Evolutionary conservation across 1,284 basidiomycete genomes (phyloP).

Genomic region (Pascua sp.): DNA sequence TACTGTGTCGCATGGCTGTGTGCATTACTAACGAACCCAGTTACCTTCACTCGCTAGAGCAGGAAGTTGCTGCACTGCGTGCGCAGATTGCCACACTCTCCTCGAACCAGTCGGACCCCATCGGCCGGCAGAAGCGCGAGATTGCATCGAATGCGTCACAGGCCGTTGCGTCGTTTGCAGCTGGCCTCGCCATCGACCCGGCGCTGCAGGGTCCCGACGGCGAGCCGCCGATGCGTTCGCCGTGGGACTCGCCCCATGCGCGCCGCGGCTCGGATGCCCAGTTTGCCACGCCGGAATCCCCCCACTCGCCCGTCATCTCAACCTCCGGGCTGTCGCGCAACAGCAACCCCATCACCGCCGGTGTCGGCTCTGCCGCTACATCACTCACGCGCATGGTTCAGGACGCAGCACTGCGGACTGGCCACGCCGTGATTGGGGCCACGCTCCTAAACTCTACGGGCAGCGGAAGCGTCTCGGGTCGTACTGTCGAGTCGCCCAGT

Average conservation of each 20-base stretch:
- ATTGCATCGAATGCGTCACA: constrained; percentile 25
- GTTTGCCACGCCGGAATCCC: constrained; percentile 21
- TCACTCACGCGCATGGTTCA: constrained; percentile 47
- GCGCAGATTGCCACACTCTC: constrained; percentile 42
- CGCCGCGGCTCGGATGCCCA: constrained; percentile 30
- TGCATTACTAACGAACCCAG: constrained; percentile 22
- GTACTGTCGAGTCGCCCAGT: constrained; percentile 18
- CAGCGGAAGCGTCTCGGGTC: constrained; percentile 15
- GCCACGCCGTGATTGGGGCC: constrained; percentile 36
- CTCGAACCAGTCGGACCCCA: constrained; percentile 19
- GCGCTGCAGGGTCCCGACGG: constrained; percentile 21
- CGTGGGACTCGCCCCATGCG: constrained; percentile 13
- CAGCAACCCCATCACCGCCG: constrained; percentile 18
- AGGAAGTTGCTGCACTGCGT: constrained; percentile 46
- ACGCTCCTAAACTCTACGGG: constrained; percentile 20
- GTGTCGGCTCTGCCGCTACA: constrained; percentile 25
- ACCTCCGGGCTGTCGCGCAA: not conserved
- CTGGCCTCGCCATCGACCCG: constrained; percentile 19
- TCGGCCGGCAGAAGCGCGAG: constrained; percentile 24
- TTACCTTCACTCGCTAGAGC: constrained; percentile 50
- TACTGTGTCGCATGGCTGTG: no score
- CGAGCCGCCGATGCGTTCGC: constrained; percentile 21
- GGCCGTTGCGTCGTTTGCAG: constrained; percentile 22
- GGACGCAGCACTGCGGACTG: constrained; percentile 45
- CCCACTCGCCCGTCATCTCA: constrained; percentile 19